Evolutionary conservation across 2,329 filamentous ascomycete species (phyloP).

Genomic region (Rutstroemia sp.): DNA sequence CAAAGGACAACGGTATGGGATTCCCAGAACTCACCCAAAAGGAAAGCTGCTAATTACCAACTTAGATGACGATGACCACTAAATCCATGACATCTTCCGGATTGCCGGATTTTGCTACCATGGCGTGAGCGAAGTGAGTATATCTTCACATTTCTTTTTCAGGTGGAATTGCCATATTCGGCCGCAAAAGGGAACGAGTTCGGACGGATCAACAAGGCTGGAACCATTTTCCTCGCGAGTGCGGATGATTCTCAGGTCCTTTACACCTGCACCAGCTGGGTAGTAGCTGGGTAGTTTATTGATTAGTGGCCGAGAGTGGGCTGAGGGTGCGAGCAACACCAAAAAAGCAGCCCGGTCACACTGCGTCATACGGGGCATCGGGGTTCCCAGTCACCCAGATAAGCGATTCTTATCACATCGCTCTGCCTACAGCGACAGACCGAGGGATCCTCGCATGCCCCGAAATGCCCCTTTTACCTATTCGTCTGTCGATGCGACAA

Average conservation of each 20-base stretch:
- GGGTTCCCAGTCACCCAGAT: neutral
- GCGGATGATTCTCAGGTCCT: neutral
- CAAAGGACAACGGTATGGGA: slow-evolving; percentile 4
- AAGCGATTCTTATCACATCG: slow-evolving; percentile 5
- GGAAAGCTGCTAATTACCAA: neutral
- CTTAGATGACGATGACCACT: slow-evolving; percentile 7
- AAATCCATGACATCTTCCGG: neutral
- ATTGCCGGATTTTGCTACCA: neutral
- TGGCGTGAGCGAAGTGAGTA: slow-evolving; percentile 3
- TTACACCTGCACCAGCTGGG: neutral
- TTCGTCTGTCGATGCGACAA: neutral
- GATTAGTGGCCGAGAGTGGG: slow-evolving; percentile 1
- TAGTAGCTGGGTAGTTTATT: neutral
- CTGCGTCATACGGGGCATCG: neutral
- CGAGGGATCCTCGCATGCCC: neutral
- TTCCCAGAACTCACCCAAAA: neutral
- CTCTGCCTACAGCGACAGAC: neutral
- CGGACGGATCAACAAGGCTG: slow-evolving; percentile 5
- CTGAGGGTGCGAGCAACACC: neutral
- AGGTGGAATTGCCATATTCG: neutral
- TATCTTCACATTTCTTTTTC: neutral
- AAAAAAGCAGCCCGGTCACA: slow-evolving; percentile 1
- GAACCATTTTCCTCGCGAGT: slow-evolving; percentile 5
- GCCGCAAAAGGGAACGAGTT: neutral
- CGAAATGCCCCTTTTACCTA: neutral